A percentile compares a stretch with the other conserved stretches of the same genome.
Conservation (phyloP, 306 rosid species). For the Carpinus fangiana region DNA sequence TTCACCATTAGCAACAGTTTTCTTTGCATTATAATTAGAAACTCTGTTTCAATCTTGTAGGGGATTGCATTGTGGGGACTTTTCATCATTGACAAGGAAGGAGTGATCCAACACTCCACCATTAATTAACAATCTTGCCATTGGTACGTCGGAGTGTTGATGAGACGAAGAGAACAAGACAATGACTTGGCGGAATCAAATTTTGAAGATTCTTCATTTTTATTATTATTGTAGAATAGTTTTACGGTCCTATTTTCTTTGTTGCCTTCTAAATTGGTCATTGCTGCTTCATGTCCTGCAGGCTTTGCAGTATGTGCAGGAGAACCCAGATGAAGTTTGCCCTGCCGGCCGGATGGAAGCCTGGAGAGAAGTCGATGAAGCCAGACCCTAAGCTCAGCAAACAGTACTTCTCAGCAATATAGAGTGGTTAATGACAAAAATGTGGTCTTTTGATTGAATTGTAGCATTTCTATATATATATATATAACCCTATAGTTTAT, state of each 20-base stretch:
- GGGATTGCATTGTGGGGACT: conserved; percentile 87
- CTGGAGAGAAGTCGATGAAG: conserved; percentile 98
- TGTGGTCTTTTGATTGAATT: too few relatives aligned
- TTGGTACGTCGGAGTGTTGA: conserved; percentile 94
- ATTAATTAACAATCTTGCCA: conserved; percentile 87
- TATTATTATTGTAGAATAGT: background rate
- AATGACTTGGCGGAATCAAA: conserved; percentile 4
- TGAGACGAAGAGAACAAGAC: conserved; percentile 85
- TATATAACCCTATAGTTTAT: too few relatives aligned
- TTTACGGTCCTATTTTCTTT: background rate
- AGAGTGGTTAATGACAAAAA: conserved; percentile 23
- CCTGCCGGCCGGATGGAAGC: conserved; percentile 99
- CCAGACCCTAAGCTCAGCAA: conserved; percentile 98
- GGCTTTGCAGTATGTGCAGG: conserved; percentile 96
- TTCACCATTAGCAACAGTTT: background rate
- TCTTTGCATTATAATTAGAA: background rate
- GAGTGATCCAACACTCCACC: conserved; percentile 89
- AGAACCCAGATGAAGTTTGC: conserved; percentile 95
- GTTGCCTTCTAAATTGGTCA: background rate
- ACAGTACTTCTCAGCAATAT: conserved; percentile 85
- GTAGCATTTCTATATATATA: too few relatives aligned
- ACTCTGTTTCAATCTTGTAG: conserved; percentile 29
- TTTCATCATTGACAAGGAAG: conserved; percentile 94
- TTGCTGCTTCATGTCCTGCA: conserved; percentile 35
- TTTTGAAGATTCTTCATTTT: background rate